Conservation (phyloP, 495 filamentous ascomycete species). For the Xylaria flabelliformis region DNA sequence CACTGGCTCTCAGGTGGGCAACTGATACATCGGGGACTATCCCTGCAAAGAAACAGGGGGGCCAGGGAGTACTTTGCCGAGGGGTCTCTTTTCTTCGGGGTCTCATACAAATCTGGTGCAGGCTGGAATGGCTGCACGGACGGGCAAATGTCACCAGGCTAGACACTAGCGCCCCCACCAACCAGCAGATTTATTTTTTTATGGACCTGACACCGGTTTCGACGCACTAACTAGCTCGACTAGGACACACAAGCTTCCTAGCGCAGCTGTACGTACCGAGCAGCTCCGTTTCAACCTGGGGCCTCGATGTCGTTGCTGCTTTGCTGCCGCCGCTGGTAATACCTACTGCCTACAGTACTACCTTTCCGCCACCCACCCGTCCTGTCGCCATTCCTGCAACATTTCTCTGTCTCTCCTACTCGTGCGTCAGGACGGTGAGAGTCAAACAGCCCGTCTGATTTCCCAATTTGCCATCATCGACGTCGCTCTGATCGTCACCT, state of each 20-base stretch:
- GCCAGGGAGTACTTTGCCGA: background rate
- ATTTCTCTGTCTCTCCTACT: slow-evolving; percentile 13
- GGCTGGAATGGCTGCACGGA: background rate
- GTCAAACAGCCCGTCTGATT: slow-evolving; percentile 8
- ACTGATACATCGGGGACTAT: background rate
- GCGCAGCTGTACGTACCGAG: slow-evolving; percentile 8
- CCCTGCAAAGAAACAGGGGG: background rate
- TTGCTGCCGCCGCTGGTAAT: background rate
- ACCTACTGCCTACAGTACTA: background rate
- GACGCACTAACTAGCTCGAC: slow-evolving; percentile 2
- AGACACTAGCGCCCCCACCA: slow-evolving; percentile 10
- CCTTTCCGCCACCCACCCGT: slow-evolving; percentile 14
- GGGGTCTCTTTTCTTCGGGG: background rate
- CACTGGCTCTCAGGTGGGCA: slow-evolving; percentile 21
- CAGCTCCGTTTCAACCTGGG: slow-evolving; percentile 12
- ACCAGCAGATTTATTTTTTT: slow-evolving; percentile 23
- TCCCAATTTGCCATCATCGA: slow-evolving; percentile 36
- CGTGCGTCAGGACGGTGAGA: slow-evolving; percentile 9
- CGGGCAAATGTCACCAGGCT: slow-evolving; percentile 7
- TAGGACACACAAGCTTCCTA: slow-evolving; percentile 30
- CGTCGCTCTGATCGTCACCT: slow-evolving; percentile 31
- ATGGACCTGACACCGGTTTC: slow-evolving; percentile 21
- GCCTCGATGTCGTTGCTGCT: background rate
- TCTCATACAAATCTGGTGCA: slow-evolving; percentile 11
- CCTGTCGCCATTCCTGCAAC: slow-evolving; percentile 23